phyloP scores from a whole-genome alignment of 2,329 filamentous ascomycete species.

The Capronia epimyces region DNA sequence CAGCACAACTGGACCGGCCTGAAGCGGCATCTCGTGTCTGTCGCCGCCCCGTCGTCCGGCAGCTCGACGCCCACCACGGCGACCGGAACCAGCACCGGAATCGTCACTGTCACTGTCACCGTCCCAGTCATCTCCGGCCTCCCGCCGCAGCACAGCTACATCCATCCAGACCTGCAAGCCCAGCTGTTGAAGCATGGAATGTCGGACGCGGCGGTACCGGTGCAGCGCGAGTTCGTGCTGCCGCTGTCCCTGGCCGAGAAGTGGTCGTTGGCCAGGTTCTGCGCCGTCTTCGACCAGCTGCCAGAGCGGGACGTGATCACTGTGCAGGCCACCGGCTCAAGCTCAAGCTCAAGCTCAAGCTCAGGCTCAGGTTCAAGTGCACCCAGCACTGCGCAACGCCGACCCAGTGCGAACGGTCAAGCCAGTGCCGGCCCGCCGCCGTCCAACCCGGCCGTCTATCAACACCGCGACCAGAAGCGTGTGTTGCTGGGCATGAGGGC shows the following conservation, averaged over 20 bases:
- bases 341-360: neutral
- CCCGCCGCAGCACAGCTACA: slow-evolving; percentile 56
- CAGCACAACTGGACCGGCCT: slow-evolving; percentile 58
- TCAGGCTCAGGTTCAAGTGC: neutral
- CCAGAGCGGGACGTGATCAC: slow-evolving; percentile 31
- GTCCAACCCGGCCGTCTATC: slow-evolving; percentile 27
- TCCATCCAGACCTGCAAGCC: slow-evolving; percentile 61
- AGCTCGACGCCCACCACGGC: slow-evolving; percentile 4
- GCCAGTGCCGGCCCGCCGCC: slow-evolving; percentile 22
- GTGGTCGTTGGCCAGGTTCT: slow-evolving; percentile 54
- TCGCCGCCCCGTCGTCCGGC: slow-evolving; percentile 7
- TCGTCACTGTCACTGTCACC: no score
- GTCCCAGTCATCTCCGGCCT: slow-evolving; percentile 55
- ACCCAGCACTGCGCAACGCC: no score
- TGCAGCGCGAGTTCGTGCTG: slow-evolving; percentile 55
- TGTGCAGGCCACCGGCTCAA: slow-evolving; percentile 15
- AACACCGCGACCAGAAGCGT: slow-evolving; percentile 48
- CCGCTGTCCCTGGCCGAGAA: slow-evolving; percentile 55
- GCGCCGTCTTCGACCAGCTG: slow-evolving; percentile 53
- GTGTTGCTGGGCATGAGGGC: slow-evolving; percentile 54
- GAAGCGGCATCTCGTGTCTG: slow-evolving; percentile 37
- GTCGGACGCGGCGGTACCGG: slow-evolving; percentile 42
- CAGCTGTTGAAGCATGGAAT: slow-evolving; percentile 51
- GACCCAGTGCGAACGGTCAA: slow-evolving; percentile 29
- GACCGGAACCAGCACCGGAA: slow-evolving; percentile 30